Evolutionary conservation across 2,329 filamentous ascomycete genomes (phyloP).

Genomic region (Talaromyces piceae): DNA sequence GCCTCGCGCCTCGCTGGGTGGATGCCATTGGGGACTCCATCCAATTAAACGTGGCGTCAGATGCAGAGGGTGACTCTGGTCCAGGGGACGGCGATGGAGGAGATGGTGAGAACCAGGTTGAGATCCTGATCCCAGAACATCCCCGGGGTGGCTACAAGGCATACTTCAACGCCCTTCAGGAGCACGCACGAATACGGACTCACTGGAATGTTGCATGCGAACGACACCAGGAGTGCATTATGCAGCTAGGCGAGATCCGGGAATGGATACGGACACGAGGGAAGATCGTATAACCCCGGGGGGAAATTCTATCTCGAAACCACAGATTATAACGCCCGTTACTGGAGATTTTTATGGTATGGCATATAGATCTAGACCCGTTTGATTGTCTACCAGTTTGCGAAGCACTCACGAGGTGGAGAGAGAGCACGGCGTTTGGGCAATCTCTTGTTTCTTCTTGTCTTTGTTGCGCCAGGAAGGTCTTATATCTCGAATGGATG

Average conservation of each 20-base stretch:
- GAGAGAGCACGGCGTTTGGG: neutral
- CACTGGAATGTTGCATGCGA: slow-evolving; percentile 44
- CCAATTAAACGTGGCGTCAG: slow-evolving; percentile 22
- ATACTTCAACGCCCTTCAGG: slow-evolving; percentile 39
- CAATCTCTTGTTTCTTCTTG: neutral
- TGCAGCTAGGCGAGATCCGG: slow-evolving; percentile 33
- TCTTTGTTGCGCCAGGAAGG: neutral
- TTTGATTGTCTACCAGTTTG: too few relatives aligned
- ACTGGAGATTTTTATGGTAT: too few relatives aligned
- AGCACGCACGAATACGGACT: slow-evolving; percentile 38
- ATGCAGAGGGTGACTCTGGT: neutral
- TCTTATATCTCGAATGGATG: neutral
- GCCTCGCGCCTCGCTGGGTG: slow-evolving; percentile 44
- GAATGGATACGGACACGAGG: slow-evolving; percentile 31
- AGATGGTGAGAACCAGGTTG: slow-evolving; percentile 20
- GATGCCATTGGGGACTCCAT: slow-evolving; percentile 44
- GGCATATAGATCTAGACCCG: too few relatives aligned
- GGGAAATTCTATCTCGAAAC: neutral
- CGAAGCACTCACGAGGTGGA: too few relatives aligned
- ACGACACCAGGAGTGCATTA: slow-evolving; percentile 36
- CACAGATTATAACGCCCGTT: neutral
- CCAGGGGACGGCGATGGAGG: slow-evolving; percentile 19
- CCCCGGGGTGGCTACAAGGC: slow-evolving; percentile 36
- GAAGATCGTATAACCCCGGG: slow-evolving; percentile 15
- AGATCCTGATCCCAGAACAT: slow-evolving; percentile 22